A percentile compares a stretch with the other conserved stretches of the same genome.
These are phyloP conservation scores for Kluyveromyces nonfermentans DNA, from an alignment of 805 yeast genomes.

Conservation along the genomic window DNA sequence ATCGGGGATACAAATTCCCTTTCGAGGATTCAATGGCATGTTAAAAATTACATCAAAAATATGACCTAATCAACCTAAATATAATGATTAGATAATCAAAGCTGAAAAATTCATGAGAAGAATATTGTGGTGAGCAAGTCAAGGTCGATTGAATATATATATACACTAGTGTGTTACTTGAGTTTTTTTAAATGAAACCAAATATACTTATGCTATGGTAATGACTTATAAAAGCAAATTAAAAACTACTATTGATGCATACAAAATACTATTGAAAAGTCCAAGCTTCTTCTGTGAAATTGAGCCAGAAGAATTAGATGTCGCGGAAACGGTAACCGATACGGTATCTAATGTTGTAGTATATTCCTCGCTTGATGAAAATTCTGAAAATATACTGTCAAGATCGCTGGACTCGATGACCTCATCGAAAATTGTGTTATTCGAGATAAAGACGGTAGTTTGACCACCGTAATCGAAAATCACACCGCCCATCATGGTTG, in stretches of 20 bases:
- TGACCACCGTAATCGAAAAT: constrained; percentile 53
- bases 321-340: constrained; percentile 31
- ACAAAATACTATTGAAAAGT: background rate
- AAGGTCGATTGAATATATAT: too few species aligned
- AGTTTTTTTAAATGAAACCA: background rate
- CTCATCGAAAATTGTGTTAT: constrained; percentile 40
- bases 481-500: constrained; percentile 62
- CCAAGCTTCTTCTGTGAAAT: background rate
- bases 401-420: constrained; percentile 39
- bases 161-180: too few species aligned
- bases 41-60: background rate
- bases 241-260: background rate
- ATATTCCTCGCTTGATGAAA: constrained; percentile 24
- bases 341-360: constrained; percentile 27
- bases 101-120: too few species aligned
- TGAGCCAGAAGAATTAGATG: constrained; percentile 13
- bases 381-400: constrained; percentile 35
- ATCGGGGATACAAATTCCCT: background rate
- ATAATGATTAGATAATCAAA: too few species aligned
- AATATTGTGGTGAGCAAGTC: too few species aligned
- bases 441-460: constrained; percentile 51
- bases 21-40: background rate
- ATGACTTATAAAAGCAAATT: background rate
- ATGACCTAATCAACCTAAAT: too few species aligned
- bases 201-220: background rate